These are phyloP conservation scores for Picea mariana DNA, from an alignment of 83 land plant genomes.

Conservation along the genomic window DNA sequence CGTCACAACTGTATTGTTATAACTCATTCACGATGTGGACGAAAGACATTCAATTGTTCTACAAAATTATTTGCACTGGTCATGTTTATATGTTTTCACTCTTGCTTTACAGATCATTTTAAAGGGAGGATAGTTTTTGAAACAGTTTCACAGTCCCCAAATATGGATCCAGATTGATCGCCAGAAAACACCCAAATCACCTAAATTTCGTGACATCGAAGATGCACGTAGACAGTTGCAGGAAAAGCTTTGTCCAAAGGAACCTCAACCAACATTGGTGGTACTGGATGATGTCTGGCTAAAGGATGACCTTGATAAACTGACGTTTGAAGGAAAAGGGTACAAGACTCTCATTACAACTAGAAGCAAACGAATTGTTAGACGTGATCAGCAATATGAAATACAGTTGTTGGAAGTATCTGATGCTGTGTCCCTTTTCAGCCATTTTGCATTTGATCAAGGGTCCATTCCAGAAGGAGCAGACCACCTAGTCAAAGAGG, in stretches of 20 bases:
- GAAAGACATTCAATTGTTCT: no score
- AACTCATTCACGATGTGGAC: no score
- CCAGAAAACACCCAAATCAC: no score
- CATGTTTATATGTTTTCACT: no score
- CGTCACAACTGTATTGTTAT: no score
- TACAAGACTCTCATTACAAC: conserved; percentile 2
- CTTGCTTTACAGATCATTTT: no score
- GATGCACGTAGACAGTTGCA: conserved; percentile 9
- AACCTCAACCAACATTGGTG: neutral
- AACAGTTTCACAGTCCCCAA: no score
- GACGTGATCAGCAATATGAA: neutral
- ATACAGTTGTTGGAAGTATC: neutral
- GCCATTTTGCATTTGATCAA: neutral
- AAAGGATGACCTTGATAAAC: neutral
- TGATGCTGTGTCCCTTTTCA: conserved; percentile 16
- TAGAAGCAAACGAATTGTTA: neutral
- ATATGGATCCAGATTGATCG: no score
- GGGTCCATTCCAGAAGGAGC: neutral
- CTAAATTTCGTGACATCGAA: no score
- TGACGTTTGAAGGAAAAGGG: neutral
- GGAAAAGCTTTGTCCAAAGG: neutral
- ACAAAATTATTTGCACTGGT: no score
- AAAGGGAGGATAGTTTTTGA: no score
- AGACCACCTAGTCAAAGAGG: neutral
- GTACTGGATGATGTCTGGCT: conserved; percentile 16